Conservation (phyloP, 2,329 filamentous ascomycete species). For the Cephalotrichum gorgonifer region DNA sequence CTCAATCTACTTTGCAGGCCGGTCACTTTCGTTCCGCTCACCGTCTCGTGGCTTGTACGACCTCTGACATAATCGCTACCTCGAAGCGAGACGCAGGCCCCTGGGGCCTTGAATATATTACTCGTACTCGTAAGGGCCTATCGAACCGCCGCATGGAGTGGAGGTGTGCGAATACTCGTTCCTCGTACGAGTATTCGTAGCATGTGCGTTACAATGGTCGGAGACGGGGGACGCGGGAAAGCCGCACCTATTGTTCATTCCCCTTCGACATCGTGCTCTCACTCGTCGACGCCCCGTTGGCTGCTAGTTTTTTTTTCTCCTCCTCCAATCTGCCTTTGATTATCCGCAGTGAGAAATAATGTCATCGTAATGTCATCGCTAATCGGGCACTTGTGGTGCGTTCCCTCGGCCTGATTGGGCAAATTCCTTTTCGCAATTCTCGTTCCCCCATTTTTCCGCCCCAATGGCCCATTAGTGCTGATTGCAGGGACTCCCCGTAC, state of each 20-base stretch:
- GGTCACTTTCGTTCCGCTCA: not conserved
- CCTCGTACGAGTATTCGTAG: not conserved
- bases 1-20: not conserved
- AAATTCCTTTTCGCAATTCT: not conserved
- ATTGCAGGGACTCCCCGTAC: no score
- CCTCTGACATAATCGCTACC: not conserved
- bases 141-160: no score
- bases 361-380: no score
- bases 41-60: not conserved
- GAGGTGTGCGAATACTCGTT: not conserved
- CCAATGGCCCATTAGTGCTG: no score
- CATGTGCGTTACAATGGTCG: not conserved
- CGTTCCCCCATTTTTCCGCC: no score
- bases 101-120: not conserved
- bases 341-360: no score
- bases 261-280: not conserved
- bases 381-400: not conserved
- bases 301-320: not conserved
- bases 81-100: not conserved
- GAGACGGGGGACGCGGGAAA: not conserved
- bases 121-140: no score
- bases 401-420: constrained; percentile 1
- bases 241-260: not conserved
- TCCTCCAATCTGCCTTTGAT: not conserved
- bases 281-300: not conserved